A percentile compares a stretch with the other conserved stretches of the same genome.
These are phyloP conservation scores for Fusarium tanahbumbuense DNA, from an alignment of 2,329 filamentous ascomycete genomes.

Conservation along the genomic window DNA sequence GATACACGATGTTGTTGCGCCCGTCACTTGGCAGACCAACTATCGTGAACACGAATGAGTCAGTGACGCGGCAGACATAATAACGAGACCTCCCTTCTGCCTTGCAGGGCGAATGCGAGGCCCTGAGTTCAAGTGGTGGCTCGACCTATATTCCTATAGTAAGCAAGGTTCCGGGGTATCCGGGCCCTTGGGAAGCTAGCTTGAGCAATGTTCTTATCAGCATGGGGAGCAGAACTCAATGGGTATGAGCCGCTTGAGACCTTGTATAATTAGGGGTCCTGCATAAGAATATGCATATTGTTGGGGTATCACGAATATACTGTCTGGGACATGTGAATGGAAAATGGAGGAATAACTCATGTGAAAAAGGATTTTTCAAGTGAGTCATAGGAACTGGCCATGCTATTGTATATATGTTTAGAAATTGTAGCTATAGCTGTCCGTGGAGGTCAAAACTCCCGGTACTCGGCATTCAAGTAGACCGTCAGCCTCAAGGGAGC, in stretches of 20 bases:
- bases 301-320: background rate
- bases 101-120: background rate
- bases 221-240: constrained; percentile 11
- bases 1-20: background rate
- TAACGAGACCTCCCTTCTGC: constrained; percentile 2
- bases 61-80: constrained; percentile 19
- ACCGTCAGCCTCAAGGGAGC: background rate
- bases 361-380: background rate
- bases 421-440: background rate
- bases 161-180: constrained; percentile 38
- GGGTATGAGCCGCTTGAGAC: constrained; percentile 8
- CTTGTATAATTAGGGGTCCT: background rate
- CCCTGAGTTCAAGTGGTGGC: background rate
- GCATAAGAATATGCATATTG: background rate
- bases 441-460: background rate
- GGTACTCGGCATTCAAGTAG: constrained; percentile 16
- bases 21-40: background rate
- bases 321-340: background rate
- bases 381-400: background rate
- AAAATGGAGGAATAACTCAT: background rate
- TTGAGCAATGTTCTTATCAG: constrained; percentile 8
- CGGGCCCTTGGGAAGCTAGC: constrained; percentile 13
- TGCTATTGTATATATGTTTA: background rate
- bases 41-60: constrained; percentile 8
- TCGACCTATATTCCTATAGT: constrained; percentile 18